A percentile compares a stretch with the other conserved stretches of the same genome.
Conservation (phyloP, 2,329 filamentous ascomycete species). For the Westerdykella ornata region DNA sequence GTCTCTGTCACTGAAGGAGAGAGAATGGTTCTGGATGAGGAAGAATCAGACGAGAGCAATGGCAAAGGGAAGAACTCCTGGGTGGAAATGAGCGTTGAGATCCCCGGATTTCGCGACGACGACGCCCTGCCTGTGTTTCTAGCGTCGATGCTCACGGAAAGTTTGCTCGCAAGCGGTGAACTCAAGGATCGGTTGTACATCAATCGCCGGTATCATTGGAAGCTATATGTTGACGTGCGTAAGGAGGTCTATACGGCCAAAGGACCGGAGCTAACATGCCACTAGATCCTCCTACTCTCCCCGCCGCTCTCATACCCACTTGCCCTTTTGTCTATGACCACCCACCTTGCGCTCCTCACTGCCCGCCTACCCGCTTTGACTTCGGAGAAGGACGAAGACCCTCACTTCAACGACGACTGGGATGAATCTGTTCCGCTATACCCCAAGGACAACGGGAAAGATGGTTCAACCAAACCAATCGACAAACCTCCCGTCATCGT, state of each 20-base stretch:
- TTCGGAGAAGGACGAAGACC: conserved; percentile 89
- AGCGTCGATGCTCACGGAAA: conserved; percentile 81
- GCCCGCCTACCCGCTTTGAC: conserved; percentile 78
- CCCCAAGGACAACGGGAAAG: conserved; percentile 41
- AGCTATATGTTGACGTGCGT: conserved; percentile 85
- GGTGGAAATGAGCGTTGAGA: conserved; percentile 87
- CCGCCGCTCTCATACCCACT: conserved; percentile 87
- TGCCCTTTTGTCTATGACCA: conserved; percentile 84
- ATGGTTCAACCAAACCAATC: conserved; percentile 14
- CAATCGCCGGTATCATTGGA: conserved; percentile 91
- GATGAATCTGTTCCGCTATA: conserved; percentile 74
- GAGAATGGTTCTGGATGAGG: conserved; percentile 37
- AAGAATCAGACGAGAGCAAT: conserved; percentile 19
- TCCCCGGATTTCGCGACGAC: conserved; percentile 84
- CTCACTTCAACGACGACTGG: conserved; percentile 98
- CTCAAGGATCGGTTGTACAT: conserved; percentile 69
- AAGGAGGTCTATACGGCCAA: conserved; percentile 1
- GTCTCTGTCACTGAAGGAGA: conserved; percentile 29
- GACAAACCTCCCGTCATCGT: conserved; percentile 77
- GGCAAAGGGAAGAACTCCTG: conserved; percentile 57
- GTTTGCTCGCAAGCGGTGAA: conserved; percentile 65
- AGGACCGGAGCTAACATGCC: conserved; percentile 4
- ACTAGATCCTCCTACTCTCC: conserved; percentile 84
- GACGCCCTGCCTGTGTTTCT: conserved; percentile 84
- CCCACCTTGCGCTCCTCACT: conserved; percentile 84